Conservation (phyloP, 1,284 basidiomycete species). For the Phellinidium pouzarii region DNA sequence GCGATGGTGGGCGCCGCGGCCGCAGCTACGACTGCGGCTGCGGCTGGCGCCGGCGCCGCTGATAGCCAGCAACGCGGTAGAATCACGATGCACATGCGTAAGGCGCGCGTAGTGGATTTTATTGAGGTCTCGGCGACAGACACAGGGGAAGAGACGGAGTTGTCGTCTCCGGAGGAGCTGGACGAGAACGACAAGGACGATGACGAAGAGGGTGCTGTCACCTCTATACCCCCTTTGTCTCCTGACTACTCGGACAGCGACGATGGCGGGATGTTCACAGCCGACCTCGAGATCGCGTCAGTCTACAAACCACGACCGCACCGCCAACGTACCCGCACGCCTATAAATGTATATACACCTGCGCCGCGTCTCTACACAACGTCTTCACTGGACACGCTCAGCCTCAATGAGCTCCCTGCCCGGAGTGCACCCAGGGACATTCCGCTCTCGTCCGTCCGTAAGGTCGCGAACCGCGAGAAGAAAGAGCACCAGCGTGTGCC, state of each 20-base stretch:
- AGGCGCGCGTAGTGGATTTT: conserved; percentile 9
- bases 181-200: conserved; percentile 2
- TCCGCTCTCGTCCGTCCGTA: neutral
- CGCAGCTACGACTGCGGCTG: conserved; percentile 7
- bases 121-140: conserved; percentile 35
- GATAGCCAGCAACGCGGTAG: no score
- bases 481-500: conserved; percentile 1
- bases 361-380: neutral
- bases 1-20: neutral
- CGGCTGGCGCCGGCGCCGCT: no score
- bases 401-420: neutral
- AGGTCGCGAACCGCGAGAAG: neutral
- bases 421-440: conserved; percentile 8
- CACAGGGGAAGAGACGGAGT: conserved; percentile 33
- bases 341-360: neutral
- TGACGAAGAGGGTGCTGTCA: conserved; percentile 24
- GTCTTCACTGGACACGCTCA: neutral
- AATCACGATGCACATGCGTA: conserved; percentile 18
- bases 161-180: conserved; percentile 2
- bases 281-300: conserved; percentile 58
- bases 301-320: conserved; percentile 67
- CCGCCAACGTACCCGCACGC: conserved; percentile 38
- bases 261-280: conserved; percentile 27
- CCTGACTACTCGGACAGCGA: conserved; percentile 20
- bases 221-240: conserved; percentile 11